Base-by-base conservation (phyloP, 257 asterid genomes). In the Capsicum chinense region DNA sequence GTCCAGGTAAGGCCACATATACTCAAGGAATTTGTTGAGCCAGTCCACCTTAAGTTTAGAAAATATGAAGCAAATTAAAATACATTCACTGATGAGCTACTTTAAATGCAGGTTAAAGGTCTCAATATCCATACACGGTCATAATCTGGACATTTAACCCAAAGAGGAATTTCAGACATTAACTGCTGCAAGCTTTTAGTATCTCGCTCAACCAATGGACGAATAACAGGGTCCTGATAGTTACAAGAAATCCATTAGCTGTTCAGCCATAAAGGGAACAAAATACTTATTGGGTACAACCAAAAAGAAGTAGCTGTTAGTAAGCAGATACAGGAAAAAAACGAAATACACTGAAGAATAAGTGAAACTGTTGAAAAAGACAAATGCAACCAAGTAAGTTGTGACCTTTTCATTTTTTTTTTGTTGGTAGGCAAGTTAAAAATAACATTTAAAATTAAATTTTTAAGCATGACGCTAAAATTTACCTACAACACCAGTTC, bases 1-100 rank as follows among this genome's bases (percentile, higher is more conserved):
- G 92, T 94, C 97, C 84, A 95, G 92, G 89, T 94, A 92, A 84
- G 99, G 98, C 99, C 99, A 95, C 98, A 95, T 90, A 83, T 85
- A 71, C 83, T 89, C 94, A 79, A 95, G 56, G 85, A 95, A 94
- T 93, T 88, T 92, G 95, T 94, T 95, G 71, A 93, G 91, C 99
- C 99, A 95, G 91, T 94, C 97, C 74, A 95, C 87, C 98, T 95
- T 84, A 66, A 74, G 78, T 85, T 90, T 66, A 81, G 56, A 56
- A 87, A 47, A 87, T 21, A n/a, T 83, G 73, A 84, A 59, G 64
- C 33, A 70, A 15, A 35, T 85, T 81, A 58, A 64, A n/a, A 15
- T 37, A 26, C 79, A 68, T 56, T 47, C 67, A 73, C 10, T 48
- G 48, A 74, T 21, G 42, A 82, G 66, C 67, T 66, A 47, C 47